Conservation (phyloP, 768 basidiomycete species). For the Tulasnella sp. region DNA sequence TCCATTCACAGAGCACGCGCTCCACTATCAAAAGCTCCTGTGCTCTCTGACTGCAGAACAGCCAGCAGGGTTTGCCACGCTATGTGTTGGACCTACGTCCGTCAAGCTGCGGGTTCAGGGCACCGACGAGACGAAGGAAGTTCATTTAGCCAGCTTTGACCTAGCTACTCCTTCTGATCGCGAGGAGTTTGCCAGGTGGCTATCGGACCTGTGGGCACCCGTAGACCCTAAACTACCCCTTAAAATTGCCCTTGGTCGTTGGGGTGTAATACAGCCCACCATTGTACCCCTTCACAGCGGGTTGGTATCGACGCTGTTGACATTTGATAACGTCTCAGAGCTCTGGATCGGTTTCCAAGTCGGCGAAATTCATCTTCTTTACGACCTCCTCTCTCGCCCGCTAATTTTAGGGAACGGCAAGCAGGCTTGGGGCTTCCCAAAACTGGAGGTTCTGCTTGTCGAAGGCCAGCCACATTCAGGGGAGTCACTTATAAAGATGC, state of each 20-base stretch:
- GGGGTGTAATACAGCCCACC: neutral
- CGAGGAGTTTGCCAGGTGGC: neutral
- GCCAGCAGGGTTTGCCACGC: neutral
- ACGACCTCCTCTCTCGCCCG: neutral
- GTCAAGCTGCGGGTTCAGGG: neutral
- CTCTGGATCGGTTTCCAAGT: neutral
- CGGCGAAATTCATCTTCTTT: neutral
- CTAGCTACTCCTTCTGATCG: neutral
- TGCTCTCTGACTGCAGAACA: too few species aligned
- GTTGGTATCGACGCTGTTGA: neutral
- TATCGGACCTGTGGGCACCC: neutral
- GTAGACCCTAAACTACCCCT: neutral
- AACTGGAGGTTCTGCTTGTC: neutral
- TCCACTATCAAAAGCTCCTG: too few species aligned
- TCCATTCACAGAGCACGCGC: neutral
- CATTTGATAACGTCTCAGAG: neutral
- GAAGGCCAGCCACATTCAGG: neutral
- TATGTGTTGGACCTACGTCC: neutral
- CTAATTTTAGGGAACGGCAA: neutral
- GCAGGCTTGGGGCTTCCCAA: neutral
- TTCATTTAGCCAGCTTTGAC: neutral
- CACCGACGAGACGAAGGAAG: neutral
- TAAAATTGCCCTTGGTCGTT: neutral
- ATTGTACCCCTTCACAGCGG: neutral
- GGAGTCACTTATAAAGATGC: neutral